A percentile compares a stretch with the other conserved stretches of the same genome.
phyloP scores from a whole-genome alignment of 1,284 basidiomycete genomes.

The Jaminaea rosea region DNA sequence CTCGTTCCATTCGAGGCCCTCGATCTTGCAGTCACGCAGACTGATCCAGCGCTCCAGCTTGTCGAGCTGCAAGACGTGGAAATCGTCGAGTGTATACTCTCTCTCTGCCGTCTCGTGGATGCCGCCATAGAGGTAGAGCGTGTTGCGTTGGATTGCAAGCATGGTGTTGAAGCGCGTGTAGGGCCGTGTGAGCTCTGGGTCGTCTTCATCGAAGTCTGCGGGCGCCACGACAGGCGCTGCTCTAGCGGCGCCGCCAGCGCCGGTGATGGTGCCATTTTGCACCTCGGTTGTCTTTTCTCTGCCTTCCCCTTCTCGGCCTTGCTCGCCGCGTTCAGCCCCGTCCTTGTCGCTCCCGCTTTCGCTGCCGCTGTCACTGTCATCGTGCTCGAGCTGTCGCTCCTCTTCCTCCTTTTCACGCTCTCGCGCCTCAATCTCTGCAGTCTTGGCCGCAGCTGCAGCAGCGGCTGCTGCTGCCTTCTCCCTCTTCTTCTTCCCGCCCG shows the following conservation, averaged over 20 bases:
- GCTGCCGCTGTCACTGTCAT: background rate
- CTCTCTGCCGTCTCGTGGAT: conserved; percentile 42
- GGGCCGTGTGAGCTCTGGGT: conserved; percentile 64
- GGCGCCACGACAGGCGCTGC: background rate
- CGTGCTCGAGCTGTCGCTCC: conserved; percentile 36
- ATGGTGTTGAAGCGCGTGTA: conserved; percentile 81
- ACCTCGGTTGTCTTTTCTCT: too few species aligned
- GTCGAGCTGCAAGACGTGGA: conserved; percentile 43
- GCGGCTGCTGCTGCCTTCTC: conserved; percentile 13
- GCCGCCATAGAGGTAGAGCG: conserved; percentile 48
- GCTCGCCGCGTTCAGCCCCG: too few species aligned
- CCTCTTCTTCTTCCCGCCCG: conserved; percentile 17
- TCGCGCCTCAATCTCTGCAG: conserved; percentile 8
- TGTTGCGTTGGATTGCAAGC: conserved; percentile 76
- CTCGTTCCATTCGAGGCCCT: conserved; percentile 42
- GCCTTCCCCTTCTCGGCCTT: too few species aligned
- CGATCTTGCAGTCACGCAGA: conserved; percentile 42
- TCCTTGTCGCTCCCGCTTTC: background rate
- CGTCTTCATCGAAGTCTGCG: conserved; percentile 45
- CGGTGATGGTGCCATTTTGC: too few species aligned
- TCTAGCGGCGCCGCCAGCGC: conserved; percentile 9
- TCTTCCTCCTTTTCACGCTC: conserved; percentile 38
- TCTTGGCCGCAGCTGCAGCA: conserved; percentile 5
- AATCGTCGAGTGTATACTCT: conserved; percentile 45
- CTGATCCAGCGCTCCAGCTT: conserved; percentile 42